Evolutionary conservation across 2,329 filamentous ascomycete species (phyloP).

Genomic region (Trichophyton schoenleinii): DNA sequence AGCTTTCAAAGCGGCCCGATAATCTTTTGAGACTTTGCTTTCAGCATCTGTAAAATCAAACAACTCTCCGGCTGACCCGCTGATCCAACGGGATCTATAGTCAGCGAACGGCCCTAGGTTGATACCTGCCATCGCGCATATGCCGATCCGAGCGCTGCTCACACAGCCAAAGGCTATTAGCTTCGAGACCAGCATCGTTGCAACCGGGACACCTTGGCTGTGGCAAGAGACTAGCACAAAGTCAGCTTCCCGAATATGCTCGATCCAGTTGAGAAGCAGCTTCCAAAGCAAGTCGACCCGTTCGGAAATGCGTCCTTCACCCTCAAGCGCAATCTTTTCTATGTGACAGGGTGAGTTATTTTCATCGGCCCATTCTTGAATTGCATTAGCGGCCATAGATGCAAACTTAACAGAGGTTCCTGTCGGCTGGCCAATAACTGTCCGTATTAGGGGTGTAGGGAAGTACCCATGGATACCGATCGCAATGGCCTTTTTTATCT

Average conservation of each 20-base stretch:
- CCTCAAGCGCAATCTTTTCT: conserved; percentile 87
- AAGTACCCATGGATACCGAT: conserved; percentile 95
- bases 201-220: conserved; percentile 88
- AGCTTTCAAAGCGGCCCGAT: conserved; percentile 60
- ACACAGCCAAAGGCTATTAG: conserved; percentile 83
- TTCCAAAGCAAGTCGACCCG: conserved; percentile 90
- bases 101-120: conserved; percentile 87
- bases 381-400: conserved; percentile 70
- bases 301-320: conserved; percentile 82
- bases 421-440: conserved; percentile 84
- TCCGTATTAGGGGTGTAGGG: conserved; percentile 73
- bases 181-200: conserved; percentile 83
- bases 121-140: conserved; percentile 84
- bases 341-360: conserved; percentile 68
- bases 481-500: conserved; percentile 72
- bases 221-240: conserved; percentile 88
- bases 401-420: conserved; percentile 92
- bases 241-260: conserved; percentile 75
- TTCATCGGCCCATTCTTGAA: conserved; percentile 66
- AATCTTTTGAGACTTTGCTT: conserved; percentile 70
- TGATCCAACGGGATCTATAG: conserved; percentile 79
- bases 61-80: conserved; percentile 80
- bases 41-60: conserved; percentile 83
- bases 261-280: conserved; percentile 85
- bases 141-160: conserved; percentile 60